A percentile compares a stretch with the other conserved stretches of the same genome.
Evolutionary conservation across 2,329 filamentous ascomycete species (phyloP).

Genomic region (Akanthomyces uredinophilus): DNA sequence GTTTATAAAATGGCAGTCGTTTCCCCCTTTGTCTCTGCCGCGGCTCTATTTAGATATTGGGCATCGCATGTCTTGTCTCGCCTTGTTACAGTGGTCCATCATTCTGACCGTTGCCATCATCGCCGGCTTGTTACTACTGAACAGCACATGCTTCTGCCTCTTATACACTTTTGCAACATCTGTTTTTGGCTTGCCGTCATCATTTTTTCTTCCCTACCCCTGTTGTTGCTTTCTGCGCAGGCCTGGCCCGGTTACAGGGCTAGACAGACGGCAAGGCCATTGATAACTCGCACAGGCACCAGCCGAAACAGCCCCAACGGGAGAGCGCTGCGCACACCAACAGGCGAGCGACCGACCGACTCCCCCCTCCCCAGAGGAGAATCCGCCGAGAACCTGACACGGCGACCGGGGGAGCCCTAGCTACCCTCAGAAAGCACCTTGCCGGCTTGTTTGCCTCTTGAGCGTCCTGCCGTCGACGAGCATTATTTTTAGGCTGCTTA

Average conservation of each 20-base stretch:
- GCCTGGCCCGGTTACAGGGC: background rate
- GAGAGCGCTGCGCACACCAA: background rate
- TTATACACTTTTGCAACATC: too few relatives aligned
- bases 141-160: too few relatives aligned
- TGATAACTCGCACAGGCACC: background rate
- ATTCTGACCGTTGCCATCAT: too few relatives aligned
- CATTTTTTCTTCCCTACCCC: background rate
- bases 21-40: background rate
- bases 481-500: background rate
- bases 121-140: too few relatives aligned
- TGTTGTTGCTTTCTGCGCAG: background rate
- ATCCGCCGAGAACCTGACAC: background rate
- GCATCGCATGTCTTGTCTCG: constrained; percentile 1
- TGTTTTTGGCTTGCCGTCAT: too few relatives aligned
- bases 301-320: background rate
- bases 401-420: background rate
- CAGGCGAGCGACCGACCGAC: too few relatives aligned
- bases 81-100: background rate
- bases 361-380: background rate
- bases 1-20: constrained; percentile 4
- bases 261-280: background rate
- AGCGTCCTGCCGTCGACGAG: background rate
- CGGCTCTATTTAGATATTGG: background rate
- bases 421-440: background rate
- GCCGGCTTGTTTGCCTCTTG: background rate